Evolutionary conservation across 2,329 filamentous ascomycete species (phyloP).

Genomic region (Curvularia sp.): DNA sequence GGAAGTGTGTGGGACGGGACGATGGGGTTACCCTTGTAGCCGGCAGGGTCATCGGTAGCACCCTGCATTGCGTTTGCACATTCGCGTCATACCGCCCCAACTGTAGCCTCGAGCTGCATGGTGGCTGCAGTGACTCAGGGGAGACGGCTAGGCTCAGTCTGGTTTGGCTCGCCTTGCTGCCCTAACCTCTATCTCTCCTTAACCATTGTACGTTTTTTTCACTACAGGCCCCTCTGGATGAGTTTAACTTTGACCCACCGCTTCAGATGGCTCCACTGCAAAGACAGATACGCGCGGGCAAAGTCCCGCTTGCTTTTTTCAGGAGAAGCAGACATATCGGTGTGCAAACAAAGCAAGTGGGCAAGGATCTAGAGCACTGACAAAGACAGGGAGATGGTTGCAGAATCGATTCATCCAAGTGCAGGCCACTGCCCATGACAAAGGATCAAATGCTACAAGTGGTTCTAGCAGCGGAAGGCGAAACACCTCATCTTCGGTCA

Average conservation of each 20-base stretch:
- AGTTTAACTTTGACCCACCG: not conserved
- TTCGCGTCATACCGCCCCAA: not conserved
- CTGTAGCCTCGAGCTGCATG: not conserved
- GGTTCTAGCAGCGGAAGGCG: not conserved
- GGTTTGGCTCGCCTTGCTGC: not conserved
- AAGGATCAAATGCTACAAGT: not conserved
- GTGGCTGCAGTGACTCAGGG: not conserved
- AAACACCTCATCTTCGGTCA: not conserved
- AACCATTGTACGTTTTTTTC: not conserved
- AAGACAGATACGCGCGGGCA: not conserved
- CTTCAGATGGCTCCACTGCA: not conserved
- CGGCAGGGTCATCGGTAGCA: not conserved
- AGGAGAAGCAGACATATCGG: not conserved
- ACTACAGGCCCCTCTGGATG: too few species aligned
- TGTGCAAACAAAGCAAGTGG: not conserved
- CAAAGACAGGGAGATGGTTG: not conserved
- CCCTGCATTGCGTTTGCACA: not conserved
- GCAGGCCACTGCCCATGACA: not conserved
- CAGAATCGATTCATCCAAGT: not conserved
- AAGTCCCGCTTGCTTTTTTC: not conserved
- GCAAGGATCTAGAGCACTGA: not conserved
- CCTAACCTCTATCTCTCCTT: not conserved
- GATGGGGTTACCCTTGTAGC: not conserved
- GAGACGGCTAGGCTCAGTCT: not conserved
- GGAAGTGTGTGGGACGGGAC: not conserved